Evolutionary conservation across 1,284 basidiomycete species (phyloP).

Genomic region (Cryptococcus floricola): DNA sequence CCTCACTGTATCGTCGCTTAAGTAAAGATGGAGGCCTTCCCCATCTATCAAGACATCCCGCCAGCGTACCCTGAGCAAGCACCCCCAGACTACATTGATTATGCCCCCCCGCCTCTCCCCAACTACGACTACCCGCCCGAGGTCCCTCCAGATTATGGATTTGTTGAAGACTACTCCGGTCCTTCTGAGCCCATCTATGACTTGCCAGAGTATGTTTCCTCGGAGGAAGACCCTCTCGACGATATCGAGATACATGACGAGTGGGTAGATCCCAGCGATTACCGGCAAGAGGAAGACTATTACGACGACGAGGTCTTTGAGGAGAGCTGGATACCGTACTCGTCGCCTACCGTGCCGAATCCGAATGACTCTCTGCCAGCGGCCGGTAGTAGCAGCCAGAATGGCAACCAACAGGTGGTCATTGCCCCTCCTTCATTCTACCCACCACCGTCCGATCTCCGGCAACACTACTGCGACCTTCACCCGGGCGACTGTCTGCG

Average conservation of each 20-base stretch:
- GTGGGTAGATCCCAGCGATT: slow-evolving; percentile 1
- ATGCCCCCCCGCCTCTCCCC: not conserved
- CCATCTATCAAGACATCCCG: slow-evolving; percentile 7
- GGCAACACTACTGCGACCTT: slow-evolving; percentile 18
- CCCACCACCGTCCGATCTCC: slow-evolving; percentile 14
- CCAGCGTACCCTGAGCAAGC: not conserved
- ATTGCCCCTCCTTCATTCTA: slow-evolving; percentile 12
- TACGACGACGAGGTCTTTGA: slow-evolving; percentile 6
- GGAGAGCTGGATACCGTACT: slow-evolving; percentile 15
- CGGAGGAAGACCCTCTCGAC: slow-evolving; percentile 1
- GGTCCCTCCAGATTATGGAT: not conserved
- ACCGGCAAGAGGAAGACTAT: not conserved
- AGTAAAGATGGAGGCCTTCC: slow-evolving; percentile 8
- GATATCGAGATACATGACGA: slow-evolving; percentile 12
- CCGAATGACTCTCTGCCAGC: not conserved
- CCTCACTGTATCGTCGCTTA: too few species aligned
- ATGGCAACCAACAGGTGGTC: slow-evolving; percentile 16
- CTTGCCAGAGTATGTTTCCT: not conserved
- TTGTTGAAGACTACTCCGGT: not conserved
- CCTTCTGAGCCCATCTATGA: not conserved
- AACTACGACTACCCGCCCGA: not conserved
- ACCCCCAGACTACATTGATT: not conserved
- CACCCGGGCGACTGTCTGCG: slow-evolving; percentile 12
- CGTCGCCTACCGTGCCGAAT: not conserved
- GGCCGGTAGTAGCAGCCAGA: not conserved